Evolutionary conservation across 495 filamentous ascomycete species (phyloP), one percentile per base, ranked within the genome.

Genomic region (Lasiosphaeris hirsuta): DNA sequence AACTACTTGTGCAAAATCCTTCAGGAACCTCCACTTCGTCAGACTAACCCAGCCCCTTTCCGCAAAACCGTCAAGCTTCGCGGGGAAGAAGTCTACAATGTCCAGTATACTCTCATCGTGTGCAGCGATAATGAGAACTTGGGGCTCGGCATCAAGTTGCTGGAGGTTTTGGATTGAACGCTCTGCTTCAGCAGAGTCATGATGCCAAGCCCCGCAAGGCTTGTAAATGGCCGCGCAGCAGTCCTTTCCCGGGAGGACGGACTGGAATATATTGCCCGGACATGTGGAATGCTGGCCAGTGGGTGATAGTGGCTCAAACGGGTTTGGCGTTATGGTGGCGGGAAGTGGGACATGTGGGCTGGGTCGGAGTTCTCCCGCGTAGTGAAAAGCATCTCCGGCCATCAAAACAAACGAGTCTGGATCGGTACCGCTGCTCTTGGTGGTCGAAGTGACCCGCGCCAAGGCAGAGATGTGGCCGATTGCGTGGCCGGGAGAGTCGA

Each of bases 391-490:
- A 58, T 86, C 84, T 9, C 78, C 84, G 10, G 76, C 79, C 69
- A 85, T 70, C 10, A 84, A 67, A 57, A 86, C 70, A 62, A 83
- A 86, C 7, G 76, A 78, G 15, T 78, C 74, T 1, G 72, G 35
- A 15, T 41, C 36, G 11, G 13, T 19, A 66, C 33, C 15, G 3
- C 39, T 23, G 1, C 19, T 18, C 10, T n/a, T 10, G n/a, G 14
- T 18, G 17, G 51, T 47, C 7, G 63, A 56, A 0, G 78, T 81
- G 9, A 78, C 80, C 1, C 83, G 68, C 9, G 80, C 84, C 4
- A 88, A 68, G 0, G 59, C 84, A 56, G 76, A 77, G 4, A 85
- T 72, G 59, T 88, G 84, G 0, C 85, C 84, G 33, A 77, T 66
- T 10, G 75, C 72, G 55, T 86, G 84, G 10, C 84, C 84, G 3